phyloP scores from a whole-genome alignment of 441 rosid genomes.

The Arabidopsis hybrid region DNA sequence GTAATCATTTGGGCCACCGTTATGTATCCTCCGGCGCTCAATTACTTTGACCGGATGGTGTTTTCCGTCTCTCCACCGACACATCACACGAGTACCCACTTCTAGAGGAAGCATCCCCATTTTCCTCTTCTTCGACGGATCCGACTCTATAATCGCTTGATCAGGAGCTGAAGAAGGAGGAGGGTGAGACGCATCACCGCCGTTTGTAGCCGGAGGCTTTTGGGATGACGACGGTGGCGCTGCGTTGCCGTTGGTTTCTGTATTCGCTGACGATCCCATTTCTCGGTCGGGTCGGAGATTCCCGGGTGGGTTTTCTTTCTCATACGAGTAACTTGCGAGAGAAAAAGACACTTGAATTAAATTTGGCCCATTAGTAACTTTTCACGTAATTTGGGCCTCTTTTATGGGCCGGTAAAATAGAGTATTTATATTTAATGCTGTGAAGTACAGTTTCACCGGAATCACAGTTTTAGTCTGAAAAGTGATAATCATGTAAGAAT shows the following conservation, averaged over 20 bases:
- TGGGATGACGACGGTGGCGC: constrained; percentile 44
- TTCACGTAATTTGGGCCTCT: neutral
- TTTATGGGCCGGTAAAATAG: neutral
- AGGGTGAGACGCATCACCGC: constrained; percentile 34
- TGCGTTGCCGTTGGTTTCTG: constrained; percentile 49
- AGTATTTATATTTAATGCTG: neutral
- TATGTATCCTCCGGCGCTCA: constrained; percentile 76
- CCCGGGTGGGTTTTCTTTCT: constrained; percentile 33
- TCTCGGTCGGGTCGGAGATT: constrained; percentile 37
- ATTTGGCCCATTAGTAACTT: constrained; percentile 9
- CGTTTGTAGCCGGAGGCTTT: constrained; percentile 41
- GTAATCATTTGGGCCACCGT: constrained; percentile 68
- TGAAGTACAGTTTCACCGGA: neutral
- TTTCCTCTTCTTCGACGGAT: constrained; percentile 66
- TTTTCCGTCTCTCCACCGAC: constrained; percentile 98
- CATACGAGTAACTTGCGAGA: constrained; percentile 13
- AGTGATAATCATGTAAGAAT: neutral
- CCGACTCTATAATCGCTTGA: constrained; percentile 45
- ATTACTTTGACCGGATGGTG: constrained; percentile 96
- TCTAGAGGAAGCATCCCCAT: constrained; percentile 77
- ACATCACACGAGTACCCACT: constrained; percentile 95
- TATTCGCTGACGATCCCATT: constrained; percentile 84
- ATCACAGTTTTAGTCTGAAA: neutral
- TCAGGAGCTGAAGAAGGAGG: constrained; percentile 14
- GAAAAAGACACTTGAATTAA: neutral